Percentiles rank a stretch among this genome's conserved stretches.
These are phyloP conservation scores for Podospora comata DNA, from an alignment of 495 filamentous ascomycete genomes.

Conservation along the genomic window DNA sequence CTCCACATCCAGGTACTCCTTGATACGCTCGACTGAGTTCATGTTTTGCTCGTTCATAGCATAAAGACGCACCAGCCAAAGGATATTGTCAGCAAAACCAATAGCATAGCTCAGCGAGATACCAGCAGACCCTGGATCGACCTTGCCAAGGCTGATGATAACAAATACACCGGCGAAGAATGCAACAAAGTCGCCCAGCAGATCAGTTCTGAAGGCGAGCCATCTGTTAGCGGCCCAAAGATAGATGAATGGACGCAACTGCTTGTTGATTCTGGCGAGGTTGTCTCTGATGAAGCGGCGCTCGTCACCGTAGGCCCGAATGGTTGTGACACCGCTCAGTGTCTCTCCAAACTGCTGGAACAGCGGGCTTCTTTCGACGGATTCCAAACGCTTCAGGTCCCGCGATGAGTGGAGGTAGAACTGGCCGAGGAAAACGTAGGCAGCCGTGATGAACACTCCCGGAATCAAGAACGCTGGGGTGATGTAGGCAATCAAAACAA, in stretches of 20 bases:
- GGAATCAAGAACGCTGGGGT: slow-evolving; percentile 91
- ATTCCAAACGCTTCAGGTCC: slow-evolving; percentile 93
- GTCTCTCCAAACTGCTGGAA: slow-evolving; percentile 99
- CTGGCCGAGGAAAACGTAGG: slow-evolving; percentile 78
- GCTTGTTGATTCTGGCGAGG: slow-evolving; percentile 79
- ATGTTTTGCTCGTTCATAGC: slow-evolving; percentile 97
- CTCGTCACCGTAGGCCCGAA: slow-evolving; percentile 94
- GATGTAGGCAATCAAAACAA: slow-evolving; percentile 85
- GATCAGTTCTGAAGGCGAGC: slow-evolving; percentile 90
- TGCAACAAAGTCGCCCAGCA: slow-evolving; percentile 84
- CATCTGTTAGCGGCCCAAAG: slow-evolving; percentile 97
- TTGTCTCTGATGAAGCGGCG: slow-evolving; percentile 93
- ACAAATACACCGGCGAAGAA: slow-evolving; percentile 96
- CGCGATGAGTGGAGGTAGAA: slow-evolving; percentile 90
- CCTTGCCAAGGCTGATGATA: slow-evolving; percentile 73
- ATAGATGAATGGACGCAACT: slow-evolving; percentile 91
- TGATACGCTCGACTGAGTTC: slow-evolving; percentile 98
- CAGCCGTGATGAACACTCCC: slow-evolving; percentile 74
- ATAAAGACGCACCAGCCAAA: slow-evolving; percentile 97
- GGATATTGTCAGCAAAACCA: slow-evolving; percentile 92
- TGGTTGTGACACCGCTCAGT: slow-evolving; percentile 91
- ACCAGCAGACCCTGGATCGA: slow-evolving; percentile 92
- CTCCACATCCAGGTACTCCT: slow-evolving; percentile 95
- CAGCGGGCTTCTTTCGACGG: slow-evolving; percentile 87
- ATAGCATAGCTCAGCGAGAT: slow-evolving; percentile 97